Base-by-base conservation (phyloP, 1,139 yeast genomes). In the Scheffersomyces titani region DNA sequence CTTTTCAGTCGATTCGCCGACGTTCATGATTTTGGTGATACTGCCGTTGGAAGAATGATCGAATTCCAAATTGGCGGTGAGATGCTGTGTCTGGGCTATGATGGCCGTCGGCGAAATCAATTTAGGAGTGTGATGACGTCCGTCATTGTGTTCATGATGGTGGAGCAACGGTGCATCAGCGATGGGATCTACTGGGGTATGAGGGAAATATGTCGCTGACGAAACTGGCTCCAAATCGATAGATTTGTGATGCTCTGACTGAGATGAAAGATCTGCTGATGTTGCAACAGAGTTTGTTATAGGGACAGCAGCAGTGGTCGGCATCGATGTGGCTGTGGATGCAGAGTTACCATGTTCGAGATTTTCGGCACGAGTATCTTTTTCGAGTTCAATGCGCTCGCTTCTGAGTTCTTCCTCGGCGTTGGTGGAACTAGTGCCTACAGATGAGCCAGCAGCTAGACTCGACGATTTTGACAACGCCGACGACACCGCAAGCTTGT, bases 161-260 rank as follows among this genome's bases (percentile, higher is more conserved):
- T 46, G 20, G 16, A 19, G 22, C 16, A 13, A n/a, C 11, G n/a
- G 7, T n/a, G 22, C 6, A 6, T 46, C 49, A 5, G 16, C 22
- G 18, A 46, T 46, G n/a, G 49, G 60, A 44, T 56, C 78, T 66
- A 65, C 75, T 6, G 78, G 75, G 0, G 76, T 81, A 66, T 87
- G 91, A 2, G 91, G 91, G 56, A 85, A 81, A 65, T 87, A 87
- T 0, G 90, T 86, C 0, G 91, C 91, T 2, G 88, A 83, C 0
- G 90, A 83, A 0, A 86, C 83, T 0, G 88, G 87, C 57, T 84
- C 85, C 53, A 78, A 63, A 50, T 56, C 49, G 45, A 24, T 18
- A 19, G 44, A 22, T 30, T 36, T 16, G 19, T 53, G 50, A 53
- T 45, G 13, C 40, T 6, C 53, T n/a, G 13, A 44, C 51, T 2